A percentile compares a stretch with the other conserved stretches of the same genome.
Evolutionary conservation across 164 flowering plant species (phyloP).

Genomic region (Buxus sempervirens): DNA sequence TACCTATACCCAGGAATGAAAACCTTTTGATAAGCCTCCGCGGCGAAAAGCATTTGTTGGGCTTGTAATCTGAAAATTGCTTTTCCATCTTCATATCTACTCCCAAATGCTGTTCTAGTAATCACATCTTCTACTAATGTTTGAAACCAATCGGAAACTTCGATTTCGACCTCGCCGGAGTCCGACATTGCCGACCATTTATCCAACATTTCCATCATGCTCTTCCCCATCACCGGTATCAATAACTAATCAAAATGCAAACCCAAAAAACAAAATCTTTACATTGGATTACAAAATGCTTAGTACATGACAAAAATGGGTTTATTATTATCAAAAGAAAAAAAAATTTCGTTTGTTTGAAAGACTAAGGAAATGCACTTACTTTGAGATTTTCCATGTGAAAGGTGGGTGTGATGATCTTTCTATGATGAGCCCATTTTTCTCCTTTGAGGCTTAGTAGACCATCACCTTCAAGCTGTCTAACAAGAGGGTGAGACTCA

Average conservation of each 20-base stretch:
- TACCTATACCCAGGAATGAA: constrained; percentile 88
- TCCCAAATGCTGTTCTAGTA: constrained; percentile 70
- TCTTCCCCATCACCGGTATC: constrained; percentile 73
- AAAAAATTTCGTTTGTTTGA: too few relatives aligned
- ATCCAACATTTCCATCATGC: constrained; percentile 65
- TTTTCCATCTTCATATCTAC: constrained; percentile 79
- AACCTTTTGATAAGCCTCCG: constrained; percentile 77
- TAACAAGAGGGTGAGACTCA: constrained; percentile 79
- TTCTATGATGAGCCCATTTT: constrained; percentile 98
- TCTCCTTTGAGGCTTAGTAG: constrained; percentile 88
- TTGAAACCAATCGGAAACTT: constrained; percentile 74
- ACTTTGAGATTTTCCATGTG: constrained; percentile 97
- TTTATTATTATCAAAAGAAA: too few relatives aligned
- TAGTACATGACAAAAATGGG: too few relatives aligned
- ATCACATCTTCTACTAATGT: constrained; percentile 71
- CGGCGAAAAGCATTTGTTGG: constrained; percentile 70
- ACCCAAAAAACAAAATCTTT: background rate
- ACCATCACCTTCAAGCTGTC: constrained; percentile 95
- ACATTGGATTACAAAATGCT: background rate
- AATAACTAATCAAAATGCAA: constrained; percentile 34
- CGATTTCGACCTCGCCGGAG: constrained; percentile 69
- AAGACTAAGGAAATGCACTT: too few relatives aligned
- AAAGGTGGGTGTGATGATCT: constrained; percentile 81
- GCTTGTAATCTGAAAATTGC: constrained; percentile 74
- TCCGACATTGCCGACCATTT: constrained; percentile 47